Percentiles rank a stretch among this genome's conserved stretches.
Evolutionary conservation across 1,284 basidiomycete species (phyloP).

Genomic region (Cutaneotrichosporon sp.): DNA sequence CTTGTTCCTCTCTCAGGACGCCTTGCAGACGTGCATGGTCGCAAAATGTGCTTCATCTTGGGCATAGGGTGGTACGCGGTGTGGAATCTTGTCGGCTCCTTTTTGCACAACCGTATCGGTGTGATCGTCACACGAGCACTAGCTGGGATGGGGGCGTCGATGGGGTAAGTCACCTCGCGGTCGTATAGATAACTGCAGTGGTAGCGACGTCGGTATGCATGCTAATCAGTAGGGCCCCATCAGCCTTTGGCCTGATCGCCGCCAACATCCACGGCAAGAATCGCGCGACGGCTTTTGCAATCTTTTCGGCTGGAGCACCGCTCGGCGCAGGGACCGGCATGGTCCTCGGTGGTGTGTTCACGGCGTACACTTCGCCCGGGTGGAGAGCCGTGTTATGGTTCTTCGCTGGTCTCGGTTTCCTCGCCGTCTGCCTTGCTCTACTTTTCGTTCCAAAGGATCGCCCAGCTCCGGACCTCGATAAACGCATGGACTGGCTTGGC

Average conservation of each 20-base stretch:
- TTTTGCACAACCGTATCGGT: constrained; percentile 33
- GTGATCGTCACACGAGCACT: constrained; percentile 36
- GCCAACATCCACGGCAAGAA: constrained; percentile 23
- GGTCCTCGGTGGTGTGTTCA: constrained; percentile 16
- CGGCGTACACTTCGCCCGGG: constrained; percentile 9
- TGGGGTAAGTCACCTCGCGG: constrained; percentile 32
- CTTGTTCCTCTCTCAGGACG: constrained; percentile 41
- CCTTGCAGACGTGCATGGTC: constrained; percentile 43
- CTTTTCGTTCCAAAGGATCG: constrained; percentile 8
- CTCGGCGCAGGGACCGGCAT: constrained; percentile 16
- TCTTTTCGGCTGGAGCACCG: constrained; percentile 17
- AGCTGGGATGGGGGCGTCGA: constrained; percentile 31
- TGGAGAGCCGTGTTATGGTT: constrained; percentile 19
- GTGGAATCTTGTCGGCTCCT: constrained; percentile 36
- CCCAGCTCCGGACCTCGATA: neutral
- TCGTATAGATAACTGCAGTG: too few species aligned
- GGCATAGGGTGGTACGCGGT: constrained; percentile 38
- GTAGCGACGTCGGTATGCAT: too few species aligned
- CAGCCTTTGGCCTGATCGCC: constrained; percentile 18
- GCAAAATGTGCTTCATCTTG: constrained; percentile 31
- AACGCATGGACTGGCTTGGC: constrained; percentile 17
- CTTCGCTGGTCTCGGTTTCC: constrained; percentile 9
- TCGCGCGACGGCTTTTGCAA: constrained; percentile 18
- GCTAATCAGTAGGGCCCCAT: constrained; percentile 15
- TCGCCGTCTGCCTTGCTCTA: neutral